phyloP scores from a whole-genome alignment of 2,329 filamentous ascomycete genomes.

The Aspergillus melleus region DNA sequence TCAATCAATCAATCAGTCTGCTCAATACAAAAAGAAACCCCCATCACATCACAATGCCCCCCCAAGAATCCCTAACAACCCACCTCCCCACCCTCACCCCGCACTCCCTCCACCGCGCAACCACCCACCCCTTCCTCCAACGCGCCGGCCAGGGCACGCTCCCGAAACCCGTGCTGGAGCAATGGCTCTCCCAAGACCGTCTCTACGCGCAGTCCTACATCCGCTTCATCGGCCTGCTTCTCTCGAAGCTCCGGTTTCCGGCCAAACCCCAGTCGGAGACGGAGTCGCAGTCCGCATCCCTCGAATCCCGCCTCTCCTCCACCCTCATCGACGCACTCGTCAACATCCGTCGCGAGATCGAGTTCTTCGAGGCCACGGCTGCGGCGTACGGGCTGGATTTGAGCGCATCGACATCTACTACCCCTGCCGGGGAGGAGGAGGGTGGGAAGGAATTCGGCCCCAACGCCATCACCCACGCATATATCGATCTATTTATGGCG shows the following conservation, averaged over 20 bases:
- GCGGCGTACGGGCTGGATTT: constrained; percentile 59
- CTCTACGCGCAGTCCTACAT: constrained; percentile 72
- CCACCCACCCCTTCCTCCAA: constrained; percentile 65
- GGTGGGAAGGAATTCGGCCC: constrained; percentile 17
- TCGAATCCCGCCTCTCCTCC: constrained; percentile 59
- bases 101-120: constrained; percentile 55
- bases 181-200: constrained; percentile 71
- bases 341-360: constrained; percentile 67
- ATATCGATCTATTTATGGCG: constrained; percentile 62
- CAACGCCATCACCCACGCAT: constrained; percentile 52
- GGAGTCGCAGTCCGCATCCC: constrained; percentile 25
- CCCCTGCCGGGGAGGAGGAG: background rate
- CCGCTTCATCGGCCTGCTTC: constrained; percentile 64
- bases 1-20: too few species aligned
- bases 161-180: constrained; percentile 55
- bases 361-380: constrained; percentile 67
- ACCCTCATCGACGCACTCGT: constrained; percentile 65
- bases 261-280: constrained; percentile 23
- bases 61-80: constrained; percentile 45
- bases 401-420: constrained; percentile 31
- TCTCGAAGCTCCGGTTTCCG: constrained; percentile 60
- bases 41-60: constrained; percentile 27
- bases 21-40: background rate
- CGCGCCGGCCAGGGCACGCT: constrained; percentile 64
- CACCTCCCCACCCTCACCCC: constrained; percentile 56